A percentile compares a stretch with the other conserved stretches of the same genome.
phyloP scores from a whole-genome alignment of 2,329 filamentous ascomycete genomes.

The Penicillium italicum region DNA sequence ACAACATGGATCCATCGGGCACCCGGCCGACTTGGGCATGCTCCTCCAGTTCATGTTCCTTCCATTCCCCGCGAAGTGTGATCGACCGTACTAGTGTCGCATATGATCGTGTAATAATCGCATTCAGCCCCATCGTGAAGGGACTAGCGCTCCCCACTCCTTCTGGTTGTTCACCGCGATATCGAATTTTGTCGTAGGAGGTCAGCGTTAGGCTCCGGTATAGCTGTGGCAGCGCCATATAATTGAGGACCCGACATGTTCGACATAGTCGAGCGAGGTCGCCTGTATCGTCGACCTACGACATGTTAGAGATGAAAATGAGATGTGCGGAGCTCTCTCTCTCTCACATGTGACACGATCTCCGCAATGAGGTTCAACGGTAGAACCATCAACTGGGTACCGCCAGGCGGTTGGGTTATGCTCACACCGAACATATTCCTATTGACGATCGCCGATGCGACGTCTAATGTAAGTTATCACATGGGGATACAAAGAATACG shows the following conservation, averaged over 20 bases:
- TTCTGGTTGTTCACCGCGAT: slow-evolving; percentile 55
- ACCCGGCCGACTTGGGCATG: slow-evolving; percentile 56
- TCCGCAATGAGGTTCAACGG: slow-evolving; percentile 58
- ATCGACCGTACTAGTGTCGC: slow-evolving; percentile 53
- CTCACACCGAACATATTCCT: slow-evolving; percentile 42
- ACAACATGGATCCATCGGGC: slow-evolving; percentile 62
- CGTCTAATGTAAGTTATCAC: slow-evolving; percentile 23
- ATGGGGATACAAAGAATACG: slow-evolving; percentile 8
- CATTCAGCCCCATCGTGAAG: slow-evolving; percentile 61
- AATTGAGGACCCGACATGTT: slow-evolving; percentile 60
- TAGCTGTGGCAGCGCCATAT: slow-evolving; percentile 61
- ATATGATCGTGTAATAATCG: slow-evolving; percentile 56
- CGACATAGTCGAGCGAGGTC: slow-evolving; percentile 59
- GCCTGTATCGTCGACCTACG: slow-evolving; percentile 55
- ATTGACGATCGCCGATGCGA: slow-evolving; percentile 41
- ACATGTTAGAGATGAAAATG: slow-evolving; percentile 9
- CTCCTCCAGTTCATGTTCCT: slow-evolving; percentile 55
- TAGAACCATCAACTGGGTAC: slow-evolving; percentile 40
- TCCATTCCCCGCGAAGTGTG: slow-evolving; percentile 55
- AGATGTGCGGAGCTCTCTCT: slow-evolving; percentile 21
- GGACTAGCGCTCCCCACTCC: slow-evolving; percentile 61
- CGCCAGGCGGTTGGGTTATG: slow-evolving; percentile 31
- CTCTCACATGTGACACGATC: slow-evolving; percentile 53
- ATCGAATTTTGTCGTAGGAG: slow-evolving; percentile 58
- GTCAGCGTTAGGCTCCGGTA: slow-evolving; percentile 56